Conservation (phyloP, 768 basidiomycete species). For the Gautieria morchelliformis region DNA sequence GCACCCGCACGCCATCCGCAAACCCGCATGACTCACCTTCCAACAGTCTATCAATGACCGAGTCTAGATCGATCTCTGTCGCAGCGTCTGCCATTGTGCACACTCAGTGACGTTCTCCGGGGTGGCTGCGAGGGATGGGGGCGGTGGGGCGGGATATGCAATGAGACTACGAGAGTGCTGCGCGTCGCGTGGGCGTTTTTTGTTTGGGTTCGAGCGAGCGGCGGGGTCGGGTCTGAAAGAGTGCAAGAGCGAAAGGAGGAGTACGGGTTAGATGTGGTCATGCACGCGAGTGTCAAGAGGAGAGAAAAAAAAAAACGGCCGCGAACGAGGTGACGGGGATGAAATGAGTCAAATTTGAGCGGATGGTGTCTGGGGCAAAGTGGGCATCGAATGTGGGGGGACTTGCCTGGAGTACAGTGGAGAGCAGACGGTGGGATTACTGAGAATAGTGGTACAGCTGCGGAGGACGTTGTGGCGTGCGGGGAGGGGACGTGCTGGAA, state of each 20-base stretch:
- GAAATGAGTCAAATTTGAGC: no score
- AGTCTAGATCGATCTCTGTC: conserved; percentile 97
- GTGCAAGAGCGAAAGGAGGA: neutral
- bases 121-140: neutral
- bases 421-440: no score
- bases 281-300: neutral
- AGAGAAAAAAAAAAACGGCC: neutral
- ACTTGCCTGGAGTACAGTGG: no score
- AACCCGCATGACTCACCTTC: conserved; percentile 68
- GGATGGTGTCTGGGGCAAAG: no score
- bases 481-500: conserved; percentile 1
- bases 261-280: neutral
- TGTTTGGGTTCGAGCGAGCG: neutral
- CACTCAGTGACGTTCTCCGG: neutral
- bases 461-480: neutral
- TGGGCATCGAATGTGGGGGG: no score
- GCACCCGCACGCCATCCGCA: neutral
- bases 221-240: neutral
- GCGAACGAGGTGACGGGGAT: no score
- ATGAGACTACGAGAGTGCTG: neutral
- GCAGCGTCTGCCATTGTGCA: conserved; percentile 60
- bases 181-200: neutral
- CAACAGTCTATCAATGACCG: conserved; percentile 94
- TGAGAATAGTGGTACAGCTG: no score
- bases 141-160: neutral